Conservation (phyloP, 2,329 filamentous ascomycete species). For the Epichloe gansuensis region DNA sequence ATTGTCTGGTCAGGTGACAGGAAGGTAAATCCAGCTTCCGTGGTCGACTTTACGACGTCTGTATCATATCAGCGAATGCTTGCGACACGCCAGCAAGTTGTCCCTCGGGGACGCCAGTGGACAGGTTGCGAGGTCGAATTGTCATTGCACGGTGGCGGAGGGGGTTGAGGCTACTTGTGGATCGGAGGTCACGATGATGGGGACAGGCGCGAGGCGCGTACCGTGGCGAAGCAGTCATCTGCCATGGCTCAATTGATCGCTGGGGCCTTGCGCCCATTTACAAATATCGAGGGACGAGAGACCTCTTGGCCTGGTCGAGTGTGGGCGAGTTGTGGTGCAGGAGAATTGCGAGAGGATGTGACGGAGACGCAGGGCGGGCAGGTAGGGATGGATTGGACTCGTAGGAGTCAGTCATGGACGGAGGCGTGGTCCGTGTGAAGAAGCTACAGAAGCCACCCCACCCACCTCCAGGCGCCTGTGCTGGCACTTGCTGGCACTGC, state of each 20-base stretch:
- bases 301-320: neutral
- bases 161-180: neutral
- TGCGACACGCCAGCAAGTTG: neutral
- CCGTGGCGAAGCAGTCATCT: slow-evolving; percentile 30
- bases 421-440: neutral
- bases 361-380: neutral
- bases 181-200: neutral
- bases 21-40: slow-evolving; percentile 19
- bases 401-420: slow-evolving; percentile 4
- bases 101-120: neutral
- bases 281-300: slow-evolving; percentile 8
- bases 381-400: neutral
- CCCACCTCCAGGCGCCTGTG: too few relatives aligned
- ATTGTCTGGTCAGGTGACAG: slow-evolving; percentile 24
- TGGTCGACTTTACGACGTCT: slow-evolving; percentile 32
- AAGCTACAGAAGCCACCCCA: too few relatives aligned
- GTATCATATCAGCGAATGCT: slow-evolving; percentile 4
- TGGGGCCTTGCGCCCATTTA: slow-evolving; percentile 31
- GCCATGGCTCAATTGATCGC: slow-evolving; percentile 35
- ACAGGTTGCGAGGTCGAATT: neutral
- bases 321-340: neutral
- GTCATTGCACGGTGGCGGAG: neutral
- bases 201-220: slow-evolving; percentile 17
- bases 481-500: too few relatives aligned
- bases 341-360: neutral